A percentile compares a stretch with the other conserved stretches of the same genome.
These are phyloP conservation scores for Nitzschia inconspicua DNA, from an alignment of 108 stramenopile species.

Conservation along the genomic window DNA sequence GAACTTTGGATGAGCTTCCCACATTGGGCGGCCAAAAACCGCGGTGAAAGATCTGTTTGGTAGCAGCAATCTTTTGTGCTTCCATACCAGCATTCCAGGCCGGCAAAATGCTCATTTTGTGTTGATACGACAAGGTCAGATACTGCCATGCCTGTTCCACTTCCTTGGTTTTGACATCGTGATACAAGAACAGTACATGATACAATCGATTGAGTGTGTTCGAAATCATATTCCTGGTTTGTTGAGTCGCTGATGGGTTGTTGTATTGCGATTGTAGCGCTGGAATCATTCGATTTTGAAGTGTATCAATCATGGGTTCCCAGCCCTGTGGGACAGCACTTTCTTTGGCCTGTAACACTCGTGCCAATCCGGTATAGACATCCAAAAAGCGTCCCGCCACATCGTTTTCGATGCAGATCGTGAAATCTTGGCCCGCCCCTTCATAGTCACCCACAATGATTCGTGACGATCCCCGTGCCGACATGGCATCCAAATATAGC, in stretches of 20 bases:
- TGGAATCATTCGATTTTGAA: constrained; percentile 38
- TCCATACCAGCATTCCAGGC: constrained; percentile 54
- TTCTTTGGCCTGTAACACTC: constrained; percentile 66
- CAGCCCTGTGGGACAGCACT: constrained; percentile 54
- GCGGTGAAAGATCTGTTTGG: constrained; percentile 58
- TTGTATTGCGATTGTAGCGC: constrained; percentile 19
- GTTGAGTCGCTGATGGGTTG: background rate
- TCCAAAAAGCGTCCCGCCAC: constrained; percentile 43
- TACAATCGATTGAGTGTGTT: constrained; percentile 63
- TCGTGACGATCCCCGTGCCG: constrained; percentile 48
- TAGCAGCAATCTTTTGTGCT: constrained; percentile 40
- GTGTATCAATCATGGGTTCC: constrained; percentile 34
- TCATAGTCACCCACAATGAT: constrained; percentile 73
- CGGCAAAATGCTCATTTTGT: constrained; percentile 63
- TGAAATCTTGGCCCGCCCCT: constrained; percentile 59
- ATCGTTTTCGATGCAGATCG: constrained; percentile 50
- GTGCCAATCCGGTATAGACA: constrained; percentile 61
- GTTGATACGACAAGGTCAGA: constrained; percentile 45
- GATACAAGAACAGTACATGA: constrained; percentile 72
- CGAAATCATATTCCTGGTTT: constrained; percentile 15
- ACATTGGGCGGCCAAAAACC: constrained; percentile 68
- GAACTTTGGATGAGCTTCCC: constrained; percentile 51
- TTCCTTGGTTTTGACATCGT: constrained; percentile 76
- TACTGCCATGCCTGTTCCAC: constrained; percentile 62
- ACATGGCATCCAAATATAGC: constrained; percentile 60